Evolutionary conservation across 208 protist genomes (phyloP), one percentile per base, ranked within the genome.

Genomic region (Leishmania tarentolae): DNA sequence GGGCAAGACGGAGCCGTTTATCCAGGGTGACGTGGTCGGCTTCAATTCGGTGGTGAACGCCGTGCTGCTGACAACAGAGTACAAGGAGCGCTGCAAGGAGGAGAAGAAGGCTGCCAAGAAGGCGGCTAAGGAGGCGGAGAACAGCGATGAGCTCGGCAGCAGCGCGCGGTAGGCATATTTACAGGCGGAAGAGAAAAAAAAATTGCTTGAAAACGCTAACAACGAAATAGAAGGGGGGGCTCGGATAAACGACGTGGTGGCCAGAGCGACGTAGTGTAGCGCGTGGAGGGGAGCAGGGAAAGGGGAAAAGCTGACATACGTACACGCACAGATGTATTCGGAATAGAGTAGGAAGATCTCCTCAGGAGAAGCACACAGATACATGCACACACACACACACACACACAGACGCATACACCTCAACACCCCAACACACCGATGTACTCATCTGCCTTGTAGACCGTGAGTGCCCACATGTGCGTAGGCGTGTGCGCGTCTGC

Each of bases 1-100:
- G 0, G 50, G 80, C 61, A 44, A 74, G 68, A 95, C 91, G 57
- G 83, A 87, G 74, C 70, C 84, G 69, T 95, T 97, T 69, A 86
- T 97, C 75, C 81, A 94, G 83, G 93, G 93, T n/a, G 74, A 88
- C 7, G 70, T 92, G 47, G 83, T 84, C 31, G 91, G 91, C 76
- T 89, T 91, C 79, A 83, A 92, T 66, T 86, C 83, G 40, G 82
- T 80, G 65, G 85, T 91, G 69, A 86, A 91, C 76, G 86, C 89
- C 56, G 84, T 93, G 69, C 78, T 89, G 81, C 87, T 93, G 44
- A 92, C 91, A 44, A 86, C 82, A 13, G 89, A 92, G 86, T 90
- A 91, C 75, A 88, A 93, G 86, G 85, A 88, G 76, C 76, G 86
- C 70, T 75, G 82, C 52, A 87, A 89, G 79, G 79, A 89, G 74